phyloP scores from a whole-genome alignment of 306 rosid species.

The Rosa multiflora region DNA sequence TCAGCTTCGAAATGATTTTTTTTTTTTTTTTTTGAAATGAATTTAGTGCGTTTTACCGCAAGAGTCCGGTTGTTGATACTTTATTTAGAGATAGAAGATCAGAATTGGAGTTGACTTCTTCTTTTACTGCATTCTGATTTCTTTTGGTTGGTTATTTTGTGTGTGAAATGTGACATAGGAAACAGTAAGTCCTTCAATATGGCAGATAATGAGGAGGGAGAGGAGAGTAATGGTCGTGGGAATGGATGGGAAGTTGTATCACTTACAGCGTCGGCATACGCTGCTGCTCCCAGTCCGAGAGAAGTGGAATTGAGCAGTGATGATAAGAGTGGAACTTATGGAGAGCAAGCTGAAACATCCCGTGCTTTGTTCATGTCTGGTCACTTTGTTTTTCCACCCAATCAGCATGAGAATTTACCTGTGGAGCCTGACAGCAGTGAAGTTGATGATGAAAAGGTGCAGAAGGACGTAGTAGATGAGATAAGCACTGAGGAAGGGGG shows the following conservation, averaged over 20 bases:
- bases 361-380: conserved; percentile 75
- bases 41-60: background rate
- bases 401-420: conserved; percentile 79
- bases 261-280: conserved; percentile 91
- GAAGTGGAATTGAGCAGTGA: conserved; percentile 53
- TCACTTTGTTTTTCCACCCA: conserved; percentile 91
- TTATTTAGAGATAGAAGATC: background rate
- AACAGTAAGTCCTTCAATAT: conserved; percentile 35
- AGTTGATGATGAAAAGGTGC: conserved; percentile 46
- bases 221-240: conserved; percentile 66
- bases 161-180: background rate
- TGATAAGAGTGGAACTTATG: conserved; percentile 33
- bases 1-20: background rate
- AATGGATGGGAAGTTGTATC: conserved; percentile 97
- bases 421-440: conserved; percentile 52
- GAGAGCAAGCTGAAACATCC: conserved; percentile 75
- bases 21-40: no score
- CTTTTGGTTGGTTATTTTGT: background rate
- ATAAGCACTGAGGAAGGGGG: conserved; percentile 41
- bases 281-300: conserved; percentile 74
- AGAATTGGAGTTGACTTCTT: background rate
- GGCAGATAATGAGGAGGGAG: conserved; percentile 72
- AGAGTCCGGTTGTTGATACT: background rate
- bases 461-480: conserved; percentile 42
- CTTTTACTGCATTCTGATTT: background rate